phyloP scores from a whole-genome alignment of 148 eudicot species.

The Agrostemma githago region DNA sequence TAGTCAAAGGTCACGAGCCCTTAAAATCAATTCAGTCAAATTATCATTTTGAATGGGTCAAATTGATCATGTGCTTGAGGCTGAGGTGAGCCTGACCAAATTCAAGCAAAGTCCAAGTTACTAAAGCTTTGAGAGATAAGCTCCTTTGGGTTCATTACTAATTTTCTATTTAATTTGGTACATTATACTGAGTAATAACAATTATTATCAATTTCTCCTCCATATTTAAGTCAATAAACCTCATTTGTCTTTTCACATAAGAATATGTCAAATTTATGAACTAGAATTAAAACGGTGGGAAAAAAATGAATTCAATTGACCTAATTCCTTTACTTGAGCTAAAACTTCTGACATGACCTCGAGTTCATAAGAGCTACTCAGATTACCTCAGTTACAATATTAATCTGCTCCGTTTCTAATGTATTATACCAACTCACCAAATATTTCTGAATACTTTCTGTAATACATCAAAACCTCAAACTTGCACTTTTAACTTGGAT shows the following conservation, averaged over 20 bases:
- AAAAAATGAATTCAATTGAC: not conserved
- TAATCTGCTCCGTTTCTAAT: not conserved
- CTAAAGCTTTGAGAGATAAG: no score
- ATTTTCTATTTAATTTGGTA: not conserved
- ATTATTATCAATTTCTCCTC: not conserved
- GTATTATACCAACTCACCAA: not conserved
- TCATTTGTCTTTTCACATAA: no score
- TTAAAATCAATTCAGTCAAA: no score
- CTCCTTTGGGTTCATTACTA: not conserved
- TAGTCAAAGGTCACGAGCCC: no score
- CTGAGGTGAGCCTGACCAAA: no score
- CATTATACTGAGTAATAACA: no score
- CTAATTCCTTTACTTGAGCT: not conserved
- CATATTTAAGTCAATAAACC: no score
- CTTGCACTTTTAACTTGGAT: not conserved
- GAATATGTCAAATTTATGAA: not conserved
- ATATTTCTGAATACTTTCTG: no score
- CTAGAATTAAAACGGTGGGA: not conserved
- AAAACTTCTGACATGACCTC: not conserved
- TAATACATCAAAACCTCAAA: not conserved
- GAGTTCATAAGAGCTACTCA: not conserved
- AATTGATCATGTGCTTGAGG: no score
- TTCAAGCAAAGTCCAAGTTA: no score
- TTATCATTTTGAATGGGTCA: no score
- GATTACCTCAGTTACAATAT: not conserved